Evolutionary conservation across 805 yeast species (phyloP).

Genomic region (Brettanomyces custersianus): DNA sequence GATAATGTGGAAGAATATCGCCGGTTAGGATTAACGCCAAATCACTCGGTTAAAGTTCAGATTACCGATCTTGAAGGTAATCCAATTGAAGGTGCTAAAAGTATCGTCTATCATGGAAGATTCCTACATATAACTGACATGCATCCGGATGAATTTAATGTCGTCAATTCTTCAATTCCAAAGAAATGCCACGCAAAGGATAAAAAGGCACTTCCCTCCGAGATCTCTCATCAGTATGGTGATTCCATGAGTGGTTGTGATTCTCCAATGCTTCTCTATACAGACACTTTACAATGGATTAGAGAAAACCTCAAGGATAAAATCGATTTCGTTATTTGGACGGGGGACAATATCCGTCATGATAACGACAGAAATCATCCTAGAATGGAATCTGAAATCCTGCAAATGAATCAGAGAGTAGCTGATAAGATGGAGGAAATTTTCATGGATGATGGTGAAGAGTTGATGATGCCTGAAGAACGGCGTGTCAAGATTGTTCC

Average conservation of each 20-base stretch:
- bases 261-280: conserved; percentile 53
- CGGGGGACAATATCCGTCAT: conserved; percentile 83
- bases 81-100: background rate
- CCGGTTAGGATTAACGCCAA: conserved; percentile 32
- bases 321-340: conserved; percentile 82
- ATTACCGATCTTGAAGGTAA: conserved; percentile 5
- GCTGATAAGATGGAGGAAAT: conserved; percentile 41
- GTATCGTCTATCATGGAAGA: conserved; percentile 50
- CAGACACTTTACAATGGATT: conserved; percentile 62
- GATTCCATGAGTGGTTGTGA: conserved; percentile 76
- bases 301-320: conserved; percentile 56
- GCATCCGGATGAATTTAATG: conserved; percentile 71
- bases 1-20: conserved; percentile 22
- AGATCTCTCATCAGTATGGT: conserved; percentile 58
- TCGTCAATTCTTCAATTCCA: conserved; percentile 39
- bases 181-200: conserved; percentile 46
- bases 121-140: conserved; percentile 82
- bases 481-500: conserved; percentile 46
- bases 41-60: conserved; percentile 26
- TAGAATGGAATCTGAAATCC: conserved; percentile 62
- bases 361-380: conserved; percentile 72
- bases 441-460: conserved; percentile 41
- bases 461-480: conserved; percentile 16
- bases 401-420: conserved; percentile 56
- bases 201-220: conserved; percentile 18